Percentiles rank a stretch among this genome's conserved stretches.
These are phyloP conservation scores for Lasiosphaeris hirsuta DNA, from an alignment of 495 filamentous ascomycete species.

Conservation along the genomic window DNA sequence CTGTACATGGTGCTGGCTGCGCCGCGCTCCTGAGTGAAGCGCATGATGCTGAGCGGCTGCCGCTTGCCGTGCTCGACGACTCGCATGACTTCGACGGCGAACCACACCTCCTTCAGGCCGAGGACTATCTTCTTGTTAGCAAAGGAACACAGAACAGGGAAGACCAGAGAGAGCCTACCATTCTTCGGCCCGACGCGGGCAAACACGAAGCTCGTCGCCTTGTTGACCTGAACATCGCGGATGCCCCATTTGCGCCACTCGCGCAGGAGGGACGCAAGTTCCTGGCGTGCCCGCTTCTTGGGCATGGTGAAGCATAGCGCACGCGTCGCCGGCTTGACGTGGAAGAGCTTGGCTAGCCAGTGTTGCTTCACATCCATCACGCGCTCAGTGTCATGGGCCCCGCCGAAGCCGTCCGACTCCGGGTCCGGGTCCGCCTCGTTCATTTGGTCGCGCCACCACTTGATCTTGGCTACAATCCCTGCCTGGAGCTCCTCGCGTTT, in stretches of 20 bases:
- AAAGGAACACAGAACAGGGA: conserved; percentile 4
- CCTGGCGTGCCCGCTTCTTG: conserved; percentile 66
- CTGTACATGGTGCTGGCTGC: conserved; percentile 80
- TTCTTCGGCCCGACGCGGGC: conserved; percentile 72
- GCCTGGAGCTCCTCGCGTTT: not conserved
- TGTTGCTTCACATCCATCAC: conserved; percentile 63
- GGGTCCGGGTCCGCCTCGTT: too few relatives aligned
- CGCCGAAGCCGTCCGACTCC: too few relatives aligned
- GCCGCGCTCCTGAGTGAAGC: conserved; percentile 83
- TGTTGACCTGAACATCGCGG: conserved; percentile 69
- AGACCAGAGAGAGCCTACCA: conserved; percentile 52
- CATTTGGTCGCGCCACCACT: too few relatives aligned
- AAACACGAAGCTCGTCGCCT: conserved; percentile 66
- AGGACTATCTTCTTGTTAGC: conserved; percentile 40
- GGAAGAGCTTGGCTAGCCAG: conserved; percentile 84
- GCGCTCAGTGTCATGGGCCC: conserved; percentile 27
- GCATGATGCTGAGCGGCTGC: conserved; percentile 66
- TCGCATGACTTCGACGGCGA: conserved; percentile 79
- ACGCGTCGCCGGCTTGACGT: conserved; percentile 76
- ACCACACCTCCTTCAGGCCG: conserved; percentile 69
- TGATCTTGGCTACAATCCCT: not conserved
- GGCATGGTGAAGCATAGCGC: conserved; percentile 70
- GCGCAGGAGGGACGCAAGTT: conserved; percentile 66
- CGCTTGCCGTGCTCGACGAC: conserved; percentile 75
- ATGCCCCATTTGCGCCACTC: conserved; percentile 82